These are phyloP conservation scores for Lactuca saligna DNA, from an alignment of 129 eudicot species.

Conservation along the genomic window DNA sequence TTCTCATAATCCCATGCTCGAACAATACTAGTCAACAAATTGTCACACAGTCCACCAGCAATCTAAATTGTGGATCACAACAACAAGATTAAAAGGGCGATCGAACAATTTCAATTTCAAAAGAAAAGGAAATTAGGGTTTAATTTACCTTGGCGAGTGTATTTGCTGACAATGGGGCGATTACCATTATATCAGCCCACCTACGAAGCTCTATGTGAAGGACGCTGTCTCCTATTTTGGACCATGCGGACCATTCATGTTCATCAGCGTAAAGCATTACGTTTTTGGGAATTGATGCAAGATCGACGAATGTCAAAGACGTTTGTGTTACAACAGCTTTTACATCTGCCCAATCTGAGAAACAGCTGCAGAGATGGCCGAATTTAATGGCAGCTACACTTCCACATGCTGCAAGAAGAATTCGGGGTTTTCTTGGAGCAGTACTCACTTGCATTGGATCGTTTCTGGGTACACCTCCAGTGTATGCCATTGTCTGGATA, in stretches of 20 bases:
- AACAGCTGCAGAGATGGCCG: slow-evolving; percentile 77
- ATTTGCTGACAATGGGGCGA: slow-evolving; percentile 95
- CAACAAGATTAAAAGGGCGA: background rate
- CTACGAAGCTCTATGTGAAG: slow-evolving; percentile 89
- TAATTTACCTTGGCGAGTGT: slow-evolving; percentile 79
- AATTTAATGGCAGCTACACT: slow-evolving; percentile 94
- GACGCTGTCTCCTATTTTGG: slow-evolving; percentile 73
- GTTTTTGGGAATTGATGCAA: slow-evolving; percentile 61
- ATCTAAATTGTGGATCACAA: slow-evolving; percentile 32
- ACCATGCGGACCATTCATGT: slow-evolving; percentile 88
- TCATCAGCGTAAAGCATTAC: slow-evolving; percentile 77
- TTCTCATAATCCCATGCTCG: slow-evolving; percentile 95
- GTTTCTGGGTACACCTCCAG: slow-evolving; percentile 2
- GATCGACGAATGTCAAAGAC: slow-evolving; percentile 72
- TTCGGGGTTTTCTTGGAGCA: slow-evolving; percentile 62
- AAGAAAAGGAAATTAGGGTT: background rate
- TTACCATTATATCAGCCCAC: slow-evolving; percentile 95
- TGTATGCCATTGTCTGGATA: background rate
- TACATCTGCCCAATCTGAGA: slow-evolving; percentile 90
- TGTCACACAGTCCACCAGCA: slow-evolving; percentile 94
- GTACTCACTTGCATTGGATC: slow-evolving; percentile 33
- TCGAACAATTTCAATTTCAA: background rate
- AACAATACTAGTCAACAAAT: slow-evolving; percentile 78
- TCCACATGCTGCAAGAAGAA: slow-evolving; percentile 89
- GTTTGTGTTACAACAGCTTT: slow-evolving; percentile 76